A percentile compares a stretch with the other conserved stretches of the same genome.
Evolutionary conservation across 73 alveolate species (phyloP).

Genomic region (Symbiodinium pilosum): DNA sequence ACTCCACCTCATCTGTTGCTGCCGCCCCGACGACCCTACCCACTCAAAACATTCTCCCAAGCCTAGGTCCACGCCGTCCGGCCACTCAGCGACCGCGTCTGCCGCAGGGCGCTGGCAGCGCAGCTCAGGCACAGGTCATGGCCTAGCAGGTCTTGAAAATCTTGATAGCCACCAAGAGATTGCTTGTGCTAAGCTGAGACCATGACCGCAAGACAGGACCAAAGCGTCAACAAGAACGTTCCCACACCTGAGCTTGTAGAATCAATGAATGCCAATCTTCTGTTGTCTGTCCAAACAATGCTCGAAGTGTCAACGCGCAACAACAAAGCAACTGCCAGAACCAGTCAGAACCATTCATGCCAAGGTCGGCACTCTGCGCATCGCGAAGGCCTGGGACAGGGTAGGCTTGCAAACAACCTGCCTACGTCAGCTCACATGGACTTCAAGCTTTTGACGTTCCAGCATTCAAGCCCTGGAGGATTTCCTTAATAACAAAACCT

Average conservation of each 20-base stretch:
- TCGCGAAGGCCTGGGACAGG: not conserved
- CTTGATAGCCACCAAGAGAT: not conserved
- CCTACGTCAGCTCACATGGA: not conserved
- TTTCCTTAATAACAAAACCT: too few species aligned
- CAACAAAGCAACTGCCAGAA: not conserved
- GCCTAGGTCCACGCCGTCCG: constrained; percentile 28
- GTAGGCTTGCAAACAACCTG: not conserved
- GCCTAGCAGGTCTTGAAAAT: not conserved
- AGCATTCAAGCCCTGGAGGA: too few species aligned
- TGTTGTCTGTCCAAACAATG: too few species aligned
- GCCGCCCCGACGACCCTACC: too few species aligned
- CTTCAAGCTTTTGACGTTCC: not conserved
- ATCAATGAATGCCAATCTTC: too few species aligned
- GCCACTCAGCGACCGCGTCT: constrained; percentile 82
- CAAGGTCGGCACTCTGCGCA: not conserved
- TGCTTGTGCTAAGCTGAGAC: not conserved
- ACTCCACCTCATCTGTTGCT: too few species aligned
- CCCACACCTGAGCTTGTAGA: constrained; percentile 32
- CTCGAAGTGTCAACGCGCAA: not conserved
- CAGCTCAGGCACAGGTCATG: constrained; percentile 78
- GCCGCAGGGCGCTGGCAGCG: constrained; percentile 91
- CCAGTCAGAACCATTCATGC: too few species aligned
- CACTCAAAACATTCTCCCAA: too few species aligned
- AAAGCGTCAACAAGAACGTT: constrained; percentile 73
- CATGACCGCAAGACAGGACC: constrained; percentile 65